Percentiles rank a stretch among this genome's conserved stretches.
phyloP scores from a whole-genome alignment of 306 rosid species.

The Quercus agrifolia region DNA sequence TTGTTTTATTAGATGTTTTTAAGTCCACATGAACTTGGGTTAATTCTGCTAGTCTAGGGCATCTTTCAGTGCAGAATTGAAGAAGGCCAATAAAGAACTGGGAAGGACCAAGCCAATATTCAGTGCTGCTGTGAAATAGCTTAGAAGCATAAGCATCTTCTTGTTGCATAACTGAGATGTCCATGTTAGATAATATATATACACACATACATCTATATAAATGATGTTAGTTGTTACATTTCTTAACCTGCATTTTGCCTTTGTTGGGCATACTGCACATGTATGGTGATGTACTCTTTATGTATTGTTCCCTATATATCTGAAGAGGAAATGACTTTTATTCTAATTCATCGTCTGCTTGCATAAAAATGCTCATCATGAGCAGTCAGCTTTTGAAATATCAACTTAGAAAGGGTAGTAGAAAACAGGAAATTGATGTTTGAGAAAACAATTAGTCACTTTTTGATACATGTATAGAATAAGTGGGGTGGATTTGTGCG shows the following conservation, averaged over 20 bases:
- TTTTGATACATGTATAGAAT: too few relatives aligned
- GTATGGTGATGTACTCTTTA: neutral
- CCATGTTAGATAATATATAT: neutral
- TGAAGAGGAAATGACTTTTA: too few relatives aligned
- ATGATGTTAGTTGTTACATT: neutral
- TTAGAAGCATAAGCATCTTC: slow-evolving; percentile 15
- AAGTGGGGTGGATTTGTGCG: too few relatives aligned
- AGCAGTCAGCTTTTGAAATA: too few relatives aligned
- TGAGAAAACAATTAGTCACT: too few relatives aligned
- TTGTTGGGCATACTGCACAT: neutral
- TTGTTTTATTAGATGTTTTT: slow-evolving; percentile 11
- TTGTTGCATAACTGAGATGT: neutral
- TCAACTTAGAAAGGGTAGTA: too few relatives aligned
- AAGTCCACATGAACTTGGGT: slow-evolving; percentile 2
- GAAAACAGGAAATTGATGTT: too few relatives aligned
- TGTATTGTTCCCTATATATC: neutral
- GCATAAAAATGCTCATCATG: too few relatives aligned
- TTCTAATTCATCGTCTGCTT: too few relatives aligned
- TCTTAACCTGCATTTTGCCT: neutral
- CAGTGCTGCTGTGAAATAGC: slow-evolving; percentile 1
- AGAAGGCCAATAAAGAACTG: slow-evolving; percentile 22
- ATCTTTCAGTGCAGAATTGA: neutral
- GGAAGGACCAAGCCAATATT: slow-evolving; percentile 9
- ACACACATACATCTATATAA: neutral
- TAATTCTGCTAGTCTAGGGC: neutral